Percentiles rank a stretch among this genome's conserved stretches.
These are phyloP conservation scores for Aspergillus novofumigatus DNA, from an alignment of 2,329 filamentous ascomycete genomes.

Conservation along the genomic window DNA sequence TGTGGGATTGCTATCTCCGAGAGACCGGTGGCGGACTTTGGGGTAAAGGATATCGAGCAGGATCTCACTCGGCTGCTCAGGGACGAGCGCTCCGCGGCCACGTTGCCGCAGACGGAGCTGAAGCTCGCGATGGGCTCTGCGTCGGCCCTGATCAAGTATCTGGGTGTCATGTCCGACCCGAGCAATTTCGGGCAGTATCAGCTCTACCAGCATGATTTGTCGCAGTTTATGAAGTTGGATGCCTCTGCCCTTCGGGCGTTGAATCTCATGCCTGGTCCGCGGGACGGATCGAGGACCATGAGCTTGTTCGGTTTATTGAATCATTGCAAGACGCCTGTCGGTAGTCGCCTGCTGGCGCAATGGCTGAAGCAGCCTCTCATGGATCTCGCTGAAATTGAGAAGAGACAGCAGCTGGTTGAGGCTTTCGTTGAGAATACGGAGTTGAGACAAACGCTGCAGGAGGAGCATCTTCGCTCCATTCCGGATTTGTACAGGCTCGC, in stretches of 20 bases:
- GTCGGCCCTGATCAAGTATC: constrained; percentile 88
- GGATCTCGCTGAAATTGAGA: constrained; percentile 82
- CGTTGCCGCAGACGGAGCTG: constrained; percentile 82
- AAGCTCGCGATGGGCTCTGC: constrained; percentile 96
- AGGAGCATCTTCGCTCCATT: constrained; percentile 87
- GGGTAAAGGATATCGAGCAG: constrained; percentile 88
- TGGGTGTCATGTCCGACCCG: constrained; percentile 82
- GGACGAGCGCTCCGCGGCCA: constrained; percentile 72
- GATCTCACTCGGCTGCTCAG: constrained; percentile 83
- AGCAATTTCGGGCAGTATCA: constrained; percentile 97
- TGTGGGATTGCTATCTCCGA: constrained; percentile 89
- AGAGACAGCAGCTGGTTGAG: constrained; percentile 88
- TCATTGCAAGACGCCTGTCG: constrained; percentile 94
- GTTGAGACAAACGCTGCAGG: constrained; percentile 90
- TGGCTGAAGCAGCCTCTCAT: constrained; percentile 98
- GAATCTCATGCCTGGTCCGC: constrained; percentile 93
- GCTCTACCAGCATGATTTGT: constrained; percentile 92
- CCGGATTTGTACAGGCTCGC: constrained; percentile 90
- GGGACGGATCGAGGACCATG: constrained; percentile 96
- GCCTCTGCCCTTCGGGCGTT: constrained; percentile 89
- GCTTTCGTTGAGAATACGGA: constrained; percentile 92
- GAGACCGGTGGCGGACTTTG: constrained; percentile 71
- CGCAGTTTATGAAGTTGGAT: constrained; percentile 98
- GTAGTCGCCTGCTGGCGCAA: constrained; percentile 82
- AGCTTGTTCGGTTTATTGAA: constrained; percentile 91